Base-by-base conservation (phyloP, 2,329 filamentous ascomycete genomes). In the Fusarium succisae region DNA sequence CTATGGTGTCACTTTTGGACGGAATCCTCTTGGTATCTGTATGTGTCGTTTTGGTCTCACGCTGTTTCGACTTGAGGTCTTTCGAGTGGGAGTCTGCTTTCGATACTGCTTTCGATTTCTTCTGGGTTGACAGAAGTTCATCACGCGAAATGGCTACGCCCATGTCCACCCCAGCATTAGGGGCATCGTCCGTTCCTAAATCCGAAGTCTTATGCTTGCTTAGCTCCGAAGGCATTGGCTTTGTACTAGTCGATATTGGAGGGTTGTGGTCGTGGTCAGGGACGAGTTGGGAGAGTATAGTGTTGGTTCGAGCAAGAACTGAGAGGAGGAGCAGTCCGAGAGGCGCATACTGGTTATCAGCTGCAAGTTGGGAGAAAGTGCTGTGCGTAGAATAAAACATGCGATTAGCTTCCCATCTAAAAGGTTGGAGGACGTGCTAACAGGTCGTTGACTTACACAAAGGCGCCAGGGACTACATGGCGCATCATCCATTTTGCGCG, bases 301-400 rank as follows among this genome's bases (percentile, higher is more conserved):
- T 82, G 69, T 88, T 82, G 28, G 92, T 82, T 70, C 89, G 89
- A 8, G 91, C 91, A 66, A 95, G 82, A 4, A 89, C 82, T 26
- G 88, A 90, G 51, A 95, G 80, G 15, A 96, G 86, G 71, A 93
- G 86, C 26, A 94, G 84, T 8, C 93, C 94, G 6, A 96, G 85
- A 8, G 90, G 85, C 6, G 93, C 90, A 81, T 93, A 93, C 77
- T 94, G 93, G 39, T 88, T 89, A 80, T 95, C 93, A 24, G 91
- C 91, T 8, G 92, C 84, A 47, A 96, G 83, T 71, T 91, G 91
- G 2, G 91, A 91, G 80, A 96, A 95, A 3, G 89, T 84, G 10
- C 89, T 91, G 63, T 39, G 26, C 17, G 43, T 55, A 14, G 18
- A 22, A 20, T 17, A 20, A 41, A 63, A 35, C 20, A 20, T 28